Evolutionary conservation across 768 basidiomycete genomes (phyloP), one percentile per base, ranked within the genome.

Genomic region (Naganishia vaughanmartiniae): DNA sequence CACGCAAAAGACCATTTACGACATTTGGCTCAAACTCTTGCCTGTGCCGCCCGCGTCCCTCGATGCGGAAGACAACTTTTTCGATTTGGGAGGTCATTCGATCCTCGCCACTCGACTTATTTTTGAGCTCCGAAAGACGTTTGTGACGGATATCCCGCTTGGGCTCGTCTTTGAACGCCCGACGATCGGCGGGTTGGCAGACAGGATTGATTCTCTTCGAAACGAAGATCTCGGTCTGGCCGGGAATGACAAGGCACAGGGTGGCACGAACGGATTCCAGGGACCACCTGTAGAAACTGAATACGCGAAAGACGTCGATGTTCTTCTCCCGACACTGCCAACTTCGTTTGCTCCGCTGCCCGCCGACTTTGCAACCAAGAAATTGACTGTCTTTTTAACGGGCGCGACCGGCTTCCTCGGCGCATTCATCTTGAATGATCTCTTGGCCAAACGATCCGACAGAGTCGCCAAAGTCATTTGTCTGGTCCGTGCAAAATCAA

Each of bases 391-490:
- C 34, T 96, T 99, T 84, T 86, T 99, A 34, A 98, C 96, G 7
- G 96, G 96, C 7, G 94, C 92, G 5, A 97, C 96, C 11, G 96
- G 96, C 1, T 99, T 94, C 85, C 85, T 99, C 19, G 96, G 96
- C 17, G 93, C 92, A 6, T 98, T 95, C 80, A 87, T 98, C 71
- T 83, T 98, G 58, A 84, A 85, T 46, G 89, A 95, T 77, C 84
- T 99, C 48, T 85, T 99, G 0, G 82, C 84, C 21, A 24, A 33
- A 33, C 85, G 88, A 45, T 74, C 80, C 34, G 83, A 84, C 10
- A 84, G 86, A 68, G 90, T 97, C 15, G 83, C 84, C 74, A 95
- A 93, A 82, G 93, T 97, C 46, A 87, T 95, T 70, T 95, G 92
- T 77, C 87, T 95, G n/a, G 89, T 98, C 48, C 88, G 96, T 57